These are phyloP conservation scores for Trichosporon coremiiforme DNA, from an alignment of 1,284 basidiomycete genomes.

Conservation along the genomic window DNA sequence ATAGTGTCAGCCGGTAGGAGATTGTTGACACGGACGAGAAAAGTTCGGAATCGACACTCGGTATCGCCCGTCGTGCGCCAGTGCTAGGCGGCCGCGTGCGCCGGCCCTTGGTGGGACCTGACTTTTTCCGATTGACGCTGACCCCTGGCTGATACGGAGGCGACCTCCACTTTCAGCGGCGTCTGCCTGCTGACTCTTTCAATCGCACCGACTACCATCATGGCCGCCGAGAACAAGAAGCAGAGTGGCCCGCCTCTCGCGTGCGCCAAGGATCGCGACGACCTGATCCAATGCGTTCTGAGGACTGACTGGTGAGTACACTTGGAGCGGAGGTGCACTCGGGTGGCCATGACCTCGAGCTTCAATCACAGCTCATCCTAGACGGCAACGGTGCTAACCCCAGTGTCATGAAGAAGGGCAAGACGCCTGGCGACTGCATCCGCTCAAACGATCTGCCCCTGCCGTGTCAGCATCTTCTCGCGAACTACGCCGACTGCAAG, in stretches of 20 bases:
- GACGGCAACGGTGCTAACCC: neutral
- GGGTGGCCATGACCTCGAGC: neutral
- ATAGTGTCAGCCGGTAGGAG: neutral
- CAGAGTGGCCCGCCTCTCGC: slow-evolving; percentile 28
- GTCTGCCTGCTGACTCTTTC: neutral
- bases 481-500: slow-evolving; percentile 54
- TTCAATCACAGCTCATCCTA: neutral
- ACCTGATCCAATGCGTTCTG: slow-evolving; percentile 52
- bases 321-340: neutral
- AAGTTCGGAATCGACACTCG: slow-evolving; percentile 18
- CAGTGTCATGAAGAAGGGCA: slow-evolving; percentile 51
- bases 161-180: slow-evolving; percentile 21
- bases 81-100: neutral
- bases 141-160: neutral
- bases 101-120: slow-evolving; percentile 5
- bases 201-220: neutral
- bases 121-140: slow-evolving; percentile 17
- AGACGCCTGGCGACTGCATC: slow-evolving; percentile 51
- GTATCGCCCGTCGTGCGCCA: neutral
- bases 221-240: slow-evolving; percentile 12
- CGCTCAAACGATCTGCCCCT: slow-evolving; percentile 47
- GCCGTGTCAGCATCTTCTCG: slow-evolving; percentile 54
- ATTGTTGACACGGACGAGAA: slow-evolving; percentile 10
- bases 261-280: slow-evolving; percentile 49
- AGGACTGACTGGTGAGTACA: slow-evolving; percentile 52